Evolutionary conservation across 352 stramenopile genomes (phyloP).

Genomic region (Synura sp.): DNA sequence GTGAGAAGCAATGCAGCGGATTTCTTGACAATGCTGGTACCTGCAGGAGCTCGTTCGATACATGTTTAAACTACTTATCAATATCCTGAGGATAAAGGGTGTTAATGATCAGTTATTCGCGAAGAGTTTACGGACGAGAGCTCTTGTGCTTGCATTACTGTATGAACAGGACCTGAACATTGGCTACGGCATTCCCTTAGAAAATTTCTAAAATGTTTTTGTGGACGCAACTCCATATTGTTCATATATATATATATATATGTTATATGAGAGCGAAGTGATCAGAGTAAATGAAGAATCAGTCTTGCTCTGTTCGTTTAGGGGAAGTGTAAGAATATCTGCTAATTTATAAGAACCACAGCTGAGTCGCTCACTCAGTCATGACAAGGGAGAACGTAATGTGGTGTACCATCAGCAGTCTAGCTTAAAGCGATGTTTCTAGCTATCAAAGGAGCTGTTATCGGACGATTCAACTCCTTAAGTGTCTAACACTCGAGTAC

Average conservation of each 20-base stretch:
- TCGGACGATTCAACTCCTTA: too few species aligned
- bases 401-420: too few species aligned
- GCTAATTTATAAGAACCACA: too few species aligned
- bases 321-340: too few species aligned
- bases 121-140: neutral
- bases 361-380: too few species aligned
- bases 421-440: too few species aligned
- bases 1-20: slow-evolving; percentile 10
- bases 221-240: slow-evolving; percentile 32
- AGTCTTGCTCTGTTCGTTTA: slow-evolving; percentile 37
- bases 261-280: slow-evolving; percentile 3
- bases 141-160: slow-evolving; percentile 19
- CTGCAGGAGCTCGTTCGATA: slow-evolving; percentile 14
- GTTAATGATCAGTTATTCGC: slow-evolving; percentile 24
- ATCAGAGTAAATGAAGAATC: too few species aligned
- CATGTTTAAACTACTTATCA: neutral
- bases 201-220: slow-evolving; percentile 39
- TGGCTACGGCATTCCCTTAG: slow-evolving; percentile 33
- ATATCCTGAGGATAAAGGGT: slow-evolving; percentile 30
- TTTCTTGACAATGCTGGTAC: slow-evolving; percentile 24
- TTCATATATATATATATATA: slow-evolving; percentile 29
- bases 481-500: too few species aligned
- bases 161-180: slow-evolving; percentile 5
- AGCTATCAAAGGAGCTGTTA: too few species aligned
- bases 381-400: too few species aligned